These are phyloP conservation scores for Starmerella sp. DNA, from an alignment of 805 yeast species.

Conservation along the genomic window DNA sequence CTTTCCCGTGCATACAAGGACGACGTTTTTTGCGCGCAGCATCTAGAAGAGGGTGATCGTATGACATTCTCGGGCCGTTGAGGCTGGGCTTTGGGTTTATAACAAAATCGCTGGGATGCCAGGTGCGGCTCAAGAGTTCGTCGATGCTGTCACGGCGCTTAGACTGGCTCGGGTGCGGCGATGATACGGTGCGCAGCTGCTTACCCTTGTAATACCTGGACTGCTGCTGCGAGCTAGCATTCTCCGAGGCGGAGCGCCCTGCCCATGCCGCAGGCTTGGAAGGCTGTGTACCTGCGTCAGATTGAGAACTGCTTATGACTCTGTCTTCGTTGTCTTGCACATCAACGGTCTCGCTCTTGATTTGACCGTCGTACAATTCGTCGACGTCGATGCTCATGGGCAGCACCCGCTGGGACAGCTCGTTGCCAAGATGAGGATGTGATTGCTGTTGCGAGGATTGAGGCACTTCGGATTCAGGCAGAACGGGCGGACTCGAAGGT, in stretches of 20 bases:
- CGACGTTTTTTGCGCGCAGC: background rate
- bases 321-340: background rate
- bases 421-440: background rate
- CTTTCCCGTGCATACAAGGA: constrained; percentile 8
- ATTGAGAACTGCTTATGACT: background rate
- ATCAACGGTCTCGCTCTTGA: background rate
- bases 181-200: background rate
- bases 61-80: background rate
- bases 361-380: background rate
- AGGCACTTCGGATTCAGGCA: background rate
- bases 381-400: constrained; percentile 11
- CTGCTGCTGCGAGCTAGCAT: no score
- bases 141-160: background rate
- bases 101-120: constrained; percentile 17
- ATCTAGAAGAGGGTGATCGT: background rate
- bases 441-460: background rate
- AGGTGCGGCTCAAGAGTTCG: background rate
- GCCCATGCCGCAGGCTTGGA: background rate
- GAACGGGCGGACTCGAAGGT: constrained; percentile 10
- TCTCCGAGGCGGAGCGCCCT: background rate
- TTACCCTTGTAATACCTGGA: no score
- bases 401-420: constrained; percentile 7
- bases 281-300: background rate
- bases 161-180: background rate
- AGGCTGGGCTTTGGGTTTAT: constrained; percentile 1